Evolutionary conservation across 768 basidiomycete genomes (phyloP).

Genomic region (Pisolithus orientalis): DNA sequence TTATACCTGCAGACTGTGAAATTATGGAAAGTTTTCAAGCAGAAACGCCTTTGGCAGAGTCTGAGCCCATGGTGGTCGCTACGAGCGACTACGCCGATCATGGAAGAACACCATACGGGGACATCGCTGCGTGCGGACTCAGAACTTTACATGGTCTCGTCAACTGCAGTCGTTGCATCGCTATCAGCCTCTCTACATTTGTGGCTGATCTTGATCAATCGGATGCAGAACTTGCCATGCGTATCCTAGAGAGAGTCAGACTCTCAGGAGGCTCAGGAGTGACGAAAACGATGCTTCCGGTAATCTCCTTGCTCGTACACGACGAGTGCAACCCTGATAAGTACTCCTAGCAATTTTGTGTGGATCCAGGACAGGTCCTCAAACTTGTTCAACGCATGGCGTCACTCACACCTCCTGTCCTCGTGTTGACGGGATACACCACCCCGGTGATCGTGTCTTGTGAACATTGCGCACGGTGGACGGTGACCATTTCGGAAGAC

Average conservation of each 20-base stretch:
- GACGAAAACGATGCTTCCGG: conserved; percentile 23
- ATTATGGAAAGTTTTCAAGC: conserved; percentile 7
- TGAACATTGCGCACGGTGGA: conserved; percentile 46
- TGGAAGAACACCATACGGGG: conserved; percentile 37
- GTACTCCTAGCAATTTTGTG: not conserved
- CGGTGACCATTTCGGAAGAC: conserved; percentile 43
- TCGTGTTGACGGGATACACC: conserved; percentile 66
- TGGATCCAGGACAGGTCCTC: conserved; percentile 13
- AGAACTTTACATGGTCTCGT: conserved; percentile 20
- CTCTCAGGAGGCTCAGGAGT: conserved; percentile 20
- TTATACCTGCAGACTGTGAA: conserved; percentile 8
- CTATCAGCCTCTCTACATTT: conserved; percentile 15
- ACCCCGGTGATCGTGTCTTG: conserved; percentile 52
- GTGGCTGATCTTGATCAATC: conserved; percentile 13
- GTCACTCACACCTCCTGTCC: conserved; percentile 43
- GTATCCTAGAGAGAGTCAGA: conserved; percentile 13
- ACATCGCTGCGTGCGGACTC: conserved; percentile 43
- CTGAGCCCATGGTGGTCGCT: conserved; percentile 6
- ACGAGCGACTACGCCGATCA: conserved; percentile 27
- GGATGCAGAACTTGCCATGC: conserved; percentile 14
- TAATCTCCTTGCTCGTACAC: conserved; percentile 7
- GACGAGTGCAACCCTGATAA: not conserved
- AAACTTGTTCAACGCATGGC: conserved; percentile 37
- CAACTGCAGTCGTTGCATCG: conserved; percentile 28
- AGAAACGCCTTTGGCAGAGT: conserved; percentile 9